These are phyloP conservation scores for Ilex asprella DNA, from an alignment of 257 asterid genomes.

Conservation along the genomic window DNA sequence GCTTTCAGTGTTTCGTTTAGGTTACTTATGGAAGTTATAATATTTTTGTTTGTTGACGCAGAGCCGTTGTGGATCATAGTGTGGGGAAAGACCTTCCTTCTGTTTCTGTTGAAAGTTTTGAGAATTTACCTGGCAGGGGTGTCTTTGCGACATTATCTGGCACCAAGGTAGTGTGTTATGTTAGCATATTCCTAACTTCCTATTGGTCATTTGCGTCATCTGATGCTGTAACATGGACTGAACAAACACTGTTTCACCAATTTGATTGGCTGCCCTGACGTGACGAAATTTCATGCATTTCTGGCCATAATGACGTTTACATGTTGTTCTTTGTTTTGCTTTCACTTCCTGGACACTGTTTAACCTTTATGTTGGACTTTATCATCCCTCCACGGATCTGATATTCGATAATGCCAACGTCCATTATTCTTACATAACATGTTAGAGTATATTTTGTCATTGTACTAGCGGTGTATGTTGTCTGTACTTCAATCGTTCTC, in stretches of 20 bases:
- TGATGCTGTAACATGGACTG: background rate
- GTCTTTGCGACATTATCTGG: slow-evolving; percentile 80
- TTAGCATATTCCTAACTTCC: background rate
- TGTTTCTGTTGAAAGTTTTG: slow-evolving; percentile 81
- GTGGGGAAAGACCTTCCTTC: slow-evolving; percentile 89
- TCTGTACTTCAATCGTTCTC: background rate
- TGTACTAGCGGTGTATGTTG: too few relatives aligned
- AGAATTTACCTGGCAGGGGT: slow-evolving; percentile 95
- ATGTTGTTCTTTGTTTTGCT: background rate
- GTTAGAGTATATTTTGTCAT: background rate
- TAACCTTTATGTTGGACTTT: background rate
- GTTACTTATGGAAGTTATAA: background rate
- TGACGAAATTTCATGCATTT: too few relatives aligned
- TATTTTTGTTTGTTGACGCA: slow-evolving; percentile 29
- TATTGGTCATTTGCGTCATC: background rate
- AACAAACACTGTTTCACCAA: background rate
- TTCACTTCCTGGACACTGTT: too few relatives aligned
- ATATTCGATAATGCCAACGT: too few relatives aligned
- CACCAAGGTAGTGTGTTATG: slow-evolving; percentile 51
- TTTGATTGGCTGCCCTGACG: too few relatives aligned
- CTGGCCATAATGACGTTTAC: too few relatives aligned
- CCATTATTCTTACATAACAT: too few relatives aligned
- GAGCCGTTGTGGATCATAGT: slow-evolving; percentile 97
- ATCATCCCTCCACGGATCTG: background rate
- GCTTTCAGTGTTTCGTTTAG: background rate